phyloP scores from a whole-genome alignment of 2,329 filamentous ascomycete genomes.

The Apiospora saccharicola region DNA sequence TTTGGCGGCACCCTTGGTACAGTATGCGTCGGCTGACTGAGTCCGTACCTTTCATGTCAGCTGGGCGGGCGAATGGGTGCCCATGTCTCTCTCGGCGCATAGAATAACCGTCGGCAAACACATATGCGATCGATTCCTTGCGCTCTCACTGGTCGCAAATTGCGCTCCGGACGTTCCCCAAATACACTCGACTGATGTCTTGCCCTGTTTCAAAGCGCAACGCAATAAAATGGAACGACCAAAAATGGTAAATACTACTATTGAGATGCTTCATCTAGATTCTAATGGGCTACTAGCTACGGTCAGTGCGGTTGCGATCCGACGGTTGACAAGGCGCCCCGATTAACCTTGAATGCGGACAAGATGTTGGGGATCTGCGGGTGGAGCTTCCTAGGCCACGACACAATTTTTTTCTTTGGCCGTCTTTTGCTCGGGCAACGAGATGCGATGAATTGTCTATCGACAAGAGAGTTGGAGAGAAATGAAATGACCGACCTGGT shows the following conservation, averaged over 20 bases:
- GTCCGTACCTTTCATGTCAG: neutral
- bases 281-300: neutral
- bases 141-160: neutral
- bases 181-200: neutral
- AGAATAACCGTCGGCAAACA: neutral
- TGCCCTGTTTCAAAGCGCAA: slow-evolving; percentile 4
- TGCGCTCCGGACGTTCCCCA: slow-evolving; percentile 8
- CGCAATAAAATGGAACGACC: neutral
- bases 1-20: neutral
- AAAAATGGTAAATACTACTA: neutral
- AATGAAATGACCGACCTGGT: neutral
- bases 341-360: slow-evolving; percentile 40
- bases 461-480: neutral
- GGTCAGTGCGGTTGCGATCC: slow-evolving; percentile 8
- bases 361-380: slow-evolving; percentile 55
- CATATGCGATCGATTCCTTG: neutral
- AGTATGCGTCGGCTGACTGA: neutral
- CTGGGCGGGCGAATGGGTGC: neutral
- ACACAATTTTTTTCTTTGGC: neutral
- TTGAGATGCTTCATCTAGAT: neutral
- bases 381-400: slow-evolving; percentile 31
- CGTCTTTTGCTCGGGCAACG: neutral
- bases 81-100: neutral
- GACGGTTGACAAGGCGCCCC: neutral
- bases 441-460: neutral